Evolutionary conservation across 1,284 basidiomycete species (phyloP).

Genomic region (Ceratobasidium sp.): DNA sequence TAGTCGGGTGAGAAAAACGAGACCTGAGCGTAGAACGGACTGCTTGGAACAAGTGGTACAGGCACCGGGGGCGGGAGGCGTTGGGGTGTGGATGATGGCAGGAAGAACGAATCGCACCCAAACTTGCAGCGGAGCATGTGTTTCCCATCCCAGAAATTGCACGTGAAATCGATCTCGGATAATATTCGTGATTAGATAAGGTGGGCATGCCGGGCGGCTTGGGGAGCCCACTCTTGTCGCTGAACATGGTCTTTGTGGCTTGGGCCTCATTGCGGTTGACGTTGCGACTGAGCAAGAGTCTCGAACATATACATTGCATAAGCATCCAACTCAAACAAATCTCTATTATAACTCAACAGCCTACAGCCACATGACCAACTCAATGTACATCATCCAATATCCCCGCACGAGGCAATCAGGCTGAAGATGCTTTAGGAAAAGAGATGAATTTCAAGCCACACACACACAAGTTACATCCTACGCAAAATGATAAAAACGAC

Average conservation of each 20-base stretch:
- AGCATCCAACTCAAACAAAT: no score
- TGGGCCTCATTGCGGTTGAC: no score
- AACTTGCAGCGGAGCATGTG: conserved; percentile 37
- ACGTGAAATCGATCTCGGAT: conserved; percentile 36
- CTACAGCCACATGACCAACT: no score
- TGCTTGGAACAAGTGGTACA: conserved; percentile 5
- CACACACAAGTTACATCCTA: conserved; percentile 40
- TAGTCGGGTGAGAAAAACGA: background rate
- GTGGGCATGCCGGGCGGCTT: no score
- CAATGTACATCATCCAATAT: no score
- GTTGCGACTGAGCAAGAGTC: no score
- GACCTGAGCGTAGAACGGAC: background rate
- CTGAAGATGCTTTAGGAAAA: background rate
- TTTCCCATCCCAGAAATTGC: conserved; percentile 33
- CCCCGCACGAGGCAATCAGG: background rate
- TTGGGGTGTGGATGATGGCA: conserved; percentile 31
- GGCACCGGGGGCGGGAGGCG: conserved; percentile 40
- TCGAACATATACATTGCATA: no score
- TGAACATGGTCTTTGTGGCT: no score
- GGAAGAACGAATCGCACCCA: conserved; percentile 36
- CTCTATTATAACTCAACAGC: no score
- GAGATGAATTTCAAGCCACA: conserved; percentile 23
- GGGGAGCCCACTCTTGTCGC: no score
- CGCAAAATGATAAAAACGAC: conserved; percentile 17
- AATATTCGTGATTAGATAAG: conserved; percentile 7